Evolutionary conservation across 352 stramenopile species (phyloP).

Genomic region (Phytophthora constricta): DNA sequence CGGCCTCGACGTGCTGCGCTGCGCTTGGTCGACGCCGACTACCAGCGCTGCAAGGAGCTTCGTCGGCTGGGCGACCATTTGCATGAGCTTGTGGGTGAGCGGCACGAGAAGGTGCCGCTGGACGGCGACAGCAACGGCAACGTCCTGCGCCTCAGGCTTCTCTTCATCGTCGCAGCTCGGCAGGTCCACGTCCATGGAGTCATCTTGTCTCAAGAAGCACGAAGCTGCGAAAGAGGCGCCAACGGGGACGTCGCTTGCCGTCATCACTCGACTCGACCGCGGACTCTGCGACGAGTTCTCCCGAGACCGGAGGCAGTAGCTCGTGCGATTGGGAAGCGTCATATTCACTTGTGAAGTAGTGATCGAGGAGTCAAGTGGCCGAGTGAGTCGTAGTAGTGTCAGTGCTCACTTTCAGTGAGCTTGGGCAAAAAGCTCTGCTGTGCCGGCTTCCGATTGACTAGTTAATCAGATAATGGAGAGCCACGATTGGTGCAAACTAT

Average conservation of each 20-base stretch:
- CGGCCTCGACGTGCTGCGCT: slow-evolving; percentile 22
- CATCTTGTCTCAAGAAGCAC: slow-evolving; percentile 12
- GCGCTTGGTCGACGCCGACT: slow-evolving; percentile 19
- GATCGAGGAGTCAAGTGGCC: slow-evolving; percentile 13
- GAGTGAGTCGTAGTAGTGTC: no score
- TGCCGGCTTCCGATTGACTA: no score
- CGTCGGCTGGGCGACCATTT: slow-evolving; percentile 53
- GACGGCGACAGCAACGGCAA: no score
- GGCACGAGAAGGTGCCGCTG: slow-evolving; percentile 35
- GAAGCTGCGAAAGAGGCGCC: slow-evolving; percentile 10
- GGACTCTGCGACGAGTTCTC: slow-evolving; percentile 31
- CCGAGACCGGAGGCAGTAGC: slow-evolving; percentile 36
- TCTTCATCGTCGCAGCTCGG: slow-evolving; percentile 7
- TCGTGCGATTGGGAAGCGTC: slow-evolving; percentile 59
- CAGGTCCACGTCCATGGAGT: neutral
- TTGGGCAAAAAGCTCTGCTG: no score
- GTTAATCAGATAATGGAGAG: no score
- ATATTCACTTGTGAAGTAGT: slow-evolving; percentile 52
- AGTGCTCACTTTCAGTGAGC: slow-evolving; percentile 11
- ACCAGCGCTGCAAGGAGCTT: slow-evolving; percentile 59
- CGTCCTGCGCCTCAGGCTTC: neutral
- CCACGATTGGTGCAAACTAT: no score
- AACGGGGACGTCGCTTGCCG: slow-evolving; percentile 17
- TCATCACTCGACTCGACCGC: slow-evolving; percentile 19
- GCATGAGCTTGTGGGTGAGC: slow-evolving; percentile 53